These are phyloP conservation scores for Pestalotiopsis sp. DNA, from an alignment of 2,329 filamentous ascomycete species.

Conservation along the genomic window DNA sequence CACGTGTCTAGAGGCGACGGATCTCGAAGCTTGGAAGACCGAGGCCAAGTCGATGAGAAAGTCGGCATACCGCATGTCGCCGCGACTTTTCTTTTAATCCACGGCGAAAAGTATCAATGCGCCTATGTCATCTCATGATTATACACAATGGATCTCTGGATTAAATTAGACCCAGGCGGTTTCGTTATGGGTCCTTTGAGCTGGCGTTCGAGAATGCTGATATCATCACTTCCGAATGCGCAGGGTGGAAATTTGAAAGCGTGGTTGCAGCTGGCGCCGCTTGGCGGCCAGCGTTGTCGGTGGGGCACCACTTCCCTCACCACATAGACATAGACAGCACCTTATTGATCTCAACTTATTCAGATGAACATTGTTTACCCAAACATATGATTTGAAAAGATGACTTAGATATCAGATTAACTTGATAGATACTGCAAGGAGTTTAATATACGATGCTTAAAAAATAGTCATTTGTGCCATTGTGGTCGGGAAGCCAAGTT, in stretches of 20 bases:
- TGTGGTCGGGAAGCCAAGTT: no score
- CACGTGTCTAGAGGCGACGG: constrained; percentile 66
- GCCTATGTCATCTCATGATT: constrained; percentile 7
- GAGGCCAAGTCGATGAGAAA: constrained; percentile 70
- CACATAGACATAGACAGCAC: no score
- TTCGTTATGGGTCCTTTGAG: background rate
- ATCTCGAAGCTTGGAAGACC: constrained; percentile 70
- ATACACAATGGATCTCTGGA: background rate
- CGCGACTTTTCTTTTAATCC: constrained; percentile 14
- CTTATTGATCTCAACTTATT: no score
- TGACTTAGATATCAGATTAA: no score
- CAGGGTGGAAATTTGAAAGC: constrained; percentile 6
- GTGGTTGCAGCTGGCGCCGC: background rate
- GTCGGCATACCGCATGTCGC: constrained; percentile 63
- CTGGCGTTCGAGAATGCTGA: background rate
- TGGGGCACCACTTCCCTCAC: no score
- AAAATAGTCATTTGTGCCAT: no score
- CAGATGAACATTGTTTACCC: background rate
- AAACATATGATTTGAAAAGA: background rate
- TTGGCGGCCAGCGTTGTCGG: background rate
- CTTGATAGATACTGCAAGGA: no score
- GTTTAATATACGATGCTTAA: no score
- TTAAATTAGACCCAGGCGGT: no score
- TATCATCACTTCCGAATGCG: constrained; percentile 10
- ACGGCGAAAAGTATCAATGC: constrained; percentile 5